These are phyloP conservation scores for Mortierella antarctica DNA, from an alignment of 192 early-diverging fungal genomes.

Conservation along the genomic window DNA sequence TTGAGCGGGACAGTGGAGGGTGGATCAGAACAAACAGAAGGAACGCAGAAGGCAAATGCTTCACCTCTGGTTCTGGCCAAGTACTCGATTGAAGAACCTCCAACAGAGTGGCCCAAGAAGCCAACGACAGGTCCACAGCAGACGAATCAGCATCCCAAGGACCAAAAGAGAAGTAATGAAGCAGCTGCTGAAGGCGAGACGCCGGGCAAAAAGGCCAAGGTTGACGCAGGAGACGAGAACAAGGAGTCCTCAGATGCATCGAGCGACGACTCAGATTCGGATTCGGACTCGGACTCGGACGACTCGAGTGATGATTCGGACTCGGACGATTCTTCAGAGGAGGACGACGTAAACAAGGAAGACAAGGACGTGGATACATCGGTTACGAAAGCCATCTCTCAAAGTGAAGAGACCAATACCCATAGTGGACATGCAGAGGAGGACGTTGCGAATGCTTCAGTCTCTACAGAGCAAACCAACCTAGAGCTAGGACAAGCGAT, in stretches of 20 bases:
- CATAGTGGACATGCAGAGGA: neutral
- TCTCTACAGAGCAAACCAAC: neutral
- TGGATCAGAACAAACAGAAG: neutral
- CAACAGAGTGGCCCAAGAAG: slow-evolving; percentile 17
- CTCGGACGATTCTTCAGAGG: slow-evolving; percentile 1
- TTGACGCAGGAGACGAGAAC: slow-evolving; percentile 3
- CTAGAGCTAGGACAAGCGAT: slow-evolving; percentile 39
- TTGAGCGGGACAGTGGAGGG: neutral
- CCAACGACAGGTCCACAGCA: neutral
- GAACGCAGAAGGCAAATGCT: neutral
- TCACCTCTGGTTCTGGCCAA: slow-evolving; percentile 15
- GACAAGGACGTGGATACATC: neutral
- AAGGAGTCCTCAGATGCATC: slow-evolving; percentile 2
- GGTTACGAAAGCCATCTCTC: too few species aligned
- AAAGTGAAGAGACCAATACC: neutral
- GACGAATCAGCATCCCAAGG: neutral
- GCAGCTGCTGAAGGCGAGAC: neutral
- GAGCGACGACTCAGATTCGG: slow-evolving; percentile 4
- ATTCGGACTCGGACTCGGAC: slow-evolving; percentile 21
- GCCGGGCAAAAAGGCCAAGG: neutral
- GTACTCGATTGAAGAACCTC: slow-evolving; percentile 39
- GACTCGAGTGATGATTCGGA: slow-evolving; percentile 9
- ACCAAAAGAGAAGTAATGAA: neutral
- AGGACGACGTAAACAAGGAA: neutral
- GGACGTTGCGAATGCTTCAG: neutral